Evolutionary conservation across 2,329 filamentous ascomycete genomes (phyloP).

Genomic region (Fusarium nurragi): DNA sequence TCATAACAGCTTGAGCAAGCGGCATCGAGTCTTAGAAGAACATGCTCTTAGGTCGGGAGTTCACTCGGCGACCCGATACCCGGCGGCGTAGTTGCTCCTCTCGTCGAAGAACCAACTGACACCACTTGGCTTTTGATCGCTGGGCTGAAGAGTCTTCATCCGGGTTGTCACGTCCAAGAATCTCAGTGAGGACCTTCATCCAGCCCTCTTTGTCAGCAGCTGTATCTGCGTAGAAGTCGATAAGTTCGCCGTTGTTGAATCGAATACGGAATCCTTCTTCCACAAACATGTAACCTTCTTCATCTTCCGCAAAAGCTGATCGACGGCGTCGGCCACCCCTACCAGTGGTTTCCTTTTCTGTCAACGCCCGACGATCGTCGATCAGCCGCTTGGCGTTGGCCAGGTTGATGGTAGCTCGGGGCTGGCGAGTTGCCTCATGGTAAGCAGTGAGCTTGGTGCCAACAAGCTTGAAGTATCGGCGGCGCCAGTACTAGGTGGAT

Average conservation of each 20-base stretch:
- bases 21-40: conserved; percentile 52
- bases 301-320: conserved; percentile 96
- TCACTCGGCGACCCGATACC: conserved; percentile 61
- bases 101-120: conserved; percentile 71
- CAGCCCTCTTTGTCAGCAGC: conserved; percentile 89
- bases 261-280: conserved; percentile 99
- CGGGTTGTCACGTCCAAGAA: conserved; percentile 65
- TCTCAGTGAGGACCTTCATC: conserved; percentile 88
- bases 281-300: conserved; percentile 99
- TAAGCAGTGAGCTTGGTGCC: conserved; percentile 94
- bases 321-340: conserved; percentile 84
- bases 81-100: conserved; percentile 68
- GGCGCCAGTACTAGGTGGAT: conserved; percentile 84
- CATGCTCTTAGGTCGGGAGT: conserved; percentile 68
- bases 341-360: conserved; percentile 82
- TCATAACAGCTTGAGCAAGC: conserved; percentile 10
- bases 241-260: conserved; percentile 97
- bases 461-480: conserved; percentile 94
- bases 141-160: conserved; percentile 57
- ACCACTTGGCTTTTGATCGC: conserved; percentile 68
- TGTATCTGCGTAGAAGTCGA: conserved; percentile 97
- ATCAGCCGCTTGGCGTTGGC: conserved; percentile 92
- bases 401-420: conserved; percentile 95
- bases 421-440: conserved; percentile 94
- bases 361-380: conserved; percentile 86